phyloP scores from a whole-genome alignment of 805 yeast species.

The Yarrowia osloensis region DNA sequence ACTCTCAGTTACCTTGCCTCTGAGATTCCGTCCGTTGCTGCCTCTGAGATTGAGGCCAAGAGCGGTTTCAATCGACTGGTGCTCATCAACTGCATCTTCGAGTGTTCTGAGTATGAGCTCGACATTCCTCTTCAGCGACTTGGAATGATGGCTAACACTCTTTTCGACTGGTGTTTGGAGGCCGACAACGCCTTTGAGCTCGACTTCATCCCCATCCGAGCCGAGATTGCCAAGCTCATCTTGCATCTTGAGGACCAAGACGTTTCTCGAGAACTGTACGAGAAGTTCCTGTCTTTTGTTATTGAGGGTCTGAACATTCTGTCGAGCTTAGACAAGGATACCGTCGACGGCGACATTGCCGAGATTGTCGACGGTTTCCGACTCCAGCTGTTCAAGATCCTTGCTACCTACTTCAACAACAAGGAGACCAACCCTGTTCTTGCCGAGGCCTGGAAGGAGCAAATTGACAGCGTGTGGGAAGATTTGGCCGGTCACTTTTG shows the following conservation, averaged over 20 bases:
- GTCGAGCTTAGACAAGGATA: constrained; percentile 5
- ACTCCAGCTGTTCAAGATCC: constrained; percentile 24
- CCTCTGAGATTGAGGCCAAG: constrained; percentile 10
- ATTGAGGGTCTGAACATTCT: constrained; percentile 26
- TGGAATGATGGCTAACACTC: constrained; percentile 57
- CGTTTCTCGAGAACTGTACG: constrained; percentile 18
- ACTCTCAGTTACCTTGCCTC: constrained; percentile 27
- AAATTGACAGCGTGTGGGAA: constrained; percentile 28
- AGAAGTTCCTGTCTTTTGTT: constrained; percentile 3
- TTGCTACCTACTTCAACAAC: constrained; percentile 29
- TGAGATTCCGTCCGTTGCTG: constrained; percentile 25
- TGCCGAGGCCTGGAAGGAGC: constrained; percentile 15
- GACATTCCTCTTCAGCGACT: constrained; percentile 62
- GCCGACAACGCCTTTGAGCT: constrained; percentile 62
- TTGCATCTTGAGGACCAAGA: constrained; percentile 16
- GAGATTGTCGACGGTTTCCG: constrained; percentile 29
- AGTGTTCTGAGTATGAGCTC: constrained; percentile 3
- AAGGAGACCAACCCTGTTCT: constrained; percentile 25
- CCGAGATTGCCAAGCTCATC: constrained; percentile 54
- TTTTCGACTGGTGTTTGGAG: constrained; percentile 58
- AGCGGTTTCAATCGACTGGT: constrained; percentile 18
- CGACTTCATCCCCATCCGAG: constrained; percentile 54
- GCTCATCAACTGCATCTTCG: constrained; percentile 4
- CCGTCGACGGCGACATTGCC: constrained; percentile 10
- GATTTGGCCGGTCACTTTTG: constrained; percentile 14